Conservation (phyloP, 2,329 filamentous ascomycete genomes). For the Emmonsiellopsis sp. region DNA sequence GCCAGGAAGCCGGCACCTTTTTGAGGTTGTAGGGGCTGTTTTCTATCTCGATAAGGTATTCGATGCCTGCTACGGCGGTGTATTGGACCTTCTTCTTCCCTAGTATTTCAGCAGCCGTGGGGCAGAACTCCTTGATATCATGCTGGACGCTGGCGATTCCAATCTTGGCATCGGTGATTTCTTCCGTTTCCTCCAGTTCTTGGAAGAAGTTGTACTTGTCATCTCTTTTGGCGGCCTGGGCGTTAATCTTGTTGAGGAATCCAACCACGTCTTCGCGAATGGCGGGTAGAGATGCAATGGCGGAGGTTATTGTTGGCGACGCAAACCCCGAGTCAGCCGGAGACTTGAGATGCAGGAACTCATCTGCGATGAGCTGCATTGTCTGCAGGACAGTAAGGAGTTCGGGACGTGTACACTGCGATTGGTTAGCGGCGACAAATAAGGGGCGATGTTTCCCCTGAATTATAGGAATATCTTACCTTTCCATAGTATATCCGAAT, state of each 20-base stretch:
- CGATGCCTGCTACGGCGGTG: conserved; percentile 77
- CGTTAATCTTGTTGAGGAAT: conserved; percentile 78
- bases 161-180: conserved; percentile 78
- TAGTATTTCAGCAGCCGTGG: conserved; percentile 61
- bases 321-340: conserved; percentile 62
- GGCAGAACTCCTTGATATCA: conserved; percentile 70
- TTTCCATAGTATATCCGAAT: conserved; percentile 97
- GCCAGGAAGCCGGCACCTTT: conserved; percentile 86
- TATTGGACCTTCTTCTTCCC: conserved; percentile 68
- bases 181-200: conserved; percentile 77
- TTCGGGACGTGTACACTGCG: conserved; percentile 70
- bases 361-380: conserved; percentile 68
- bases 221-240: conserved; percentile 69
- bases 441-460: not conserved
- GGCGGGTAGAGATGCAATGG: conserved; percentile 64
- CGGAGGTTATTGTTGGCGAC: conserved; percentile 59
- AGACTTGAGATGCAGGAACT: conserved; percentile 61
- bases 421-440: not conserved
- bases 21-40: conserved; percentile 64
- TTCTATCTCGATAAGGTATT: conserved; percentile 87
- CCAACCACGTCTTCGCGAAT: conserved; percentile 64
- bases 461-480: conserved; percentile 22
- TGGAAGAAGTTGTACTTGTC: conserved; percentile 94
- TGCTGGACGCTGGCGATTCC: conserved; percentile 89
- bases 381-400: conserved; percentile 77